Percentiles rank a stretch among this genome's conserved stretches.
Evolutionary conservation across 1,284 basidiomycete genomes (phyloP).

Genomic region (Malassezia obtusa): DNA sequence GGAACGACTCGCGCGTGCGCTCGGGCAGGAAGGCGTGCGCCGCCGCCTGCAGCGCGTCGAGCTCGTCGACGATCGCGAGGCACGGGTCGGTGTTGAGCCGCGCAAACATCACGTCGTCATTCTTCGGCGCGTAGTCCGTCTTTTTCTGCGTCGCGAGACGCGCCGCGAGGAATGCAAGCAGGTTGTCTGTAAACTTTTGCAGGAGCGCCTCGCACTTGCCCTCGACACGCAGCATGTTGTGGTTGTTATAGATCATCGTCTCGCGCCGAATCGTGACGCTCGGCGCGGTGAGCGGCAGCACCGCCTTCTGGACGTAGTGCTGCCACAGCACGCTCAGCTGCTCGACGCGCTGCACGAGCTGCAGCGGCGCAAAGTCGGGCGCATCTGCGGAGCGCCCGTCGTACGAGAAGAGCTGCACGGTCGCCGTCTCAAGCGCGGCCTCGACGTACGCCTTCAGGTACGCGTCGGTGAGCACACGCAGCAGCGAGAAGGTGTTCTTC

Average conservation of each 20-base stretch:
- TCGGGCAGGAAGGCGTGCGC: slow-evolving; percentile 1
- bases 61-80: slow-evolving; percentile 69
- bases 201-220: slow-evolving; percentile 71
- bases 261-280: slow-evolving; percentile 82
- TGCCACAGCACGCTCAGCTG: slow-evolving; percentile 93
- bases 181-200: slow-evolving; percentile 67
- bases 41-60: slow-evolving; percentile 66
- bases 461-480: slow-evolving; percentile 78
- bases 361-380: slow-evolving; percentile 52
- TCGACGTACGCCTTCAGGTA: slow-evolving; percentile 80
- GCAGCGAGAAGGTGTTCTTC: slow-evolving; percentile 76
- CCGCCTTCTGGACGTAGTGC: slow-evolving; percentile 80
- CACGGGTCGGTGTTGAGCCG: slow-evolving; percentile 93
- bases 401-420: slow-evolving; percentile 60
- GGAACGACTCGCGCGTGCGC: slow-evolving; percentile 76
- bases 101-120: slow-evolving; percentile 75
- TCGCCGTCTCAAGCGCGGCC: slow-evolving; percentile 74
- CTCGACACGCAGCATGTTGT: slow-evolving; percentile 76
- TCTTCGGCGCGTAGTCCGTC: slow-evolving; percentile 89
- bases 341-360: slow-evolving; percentile 67
- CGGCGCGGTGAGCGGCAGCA: slow-evolving; percentile 75
- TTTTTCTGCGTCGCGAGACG: slow-evolving; percentile 87
- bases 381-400: slow-evolving; percentile 52
- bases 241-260: slow-evolving; percentile 86
- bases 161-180: slow-evolving; percentile 51